phyloP scores from a whole-genome alignment of 768 basidiomycete species.

The Tremella fuciformis region DNA sequence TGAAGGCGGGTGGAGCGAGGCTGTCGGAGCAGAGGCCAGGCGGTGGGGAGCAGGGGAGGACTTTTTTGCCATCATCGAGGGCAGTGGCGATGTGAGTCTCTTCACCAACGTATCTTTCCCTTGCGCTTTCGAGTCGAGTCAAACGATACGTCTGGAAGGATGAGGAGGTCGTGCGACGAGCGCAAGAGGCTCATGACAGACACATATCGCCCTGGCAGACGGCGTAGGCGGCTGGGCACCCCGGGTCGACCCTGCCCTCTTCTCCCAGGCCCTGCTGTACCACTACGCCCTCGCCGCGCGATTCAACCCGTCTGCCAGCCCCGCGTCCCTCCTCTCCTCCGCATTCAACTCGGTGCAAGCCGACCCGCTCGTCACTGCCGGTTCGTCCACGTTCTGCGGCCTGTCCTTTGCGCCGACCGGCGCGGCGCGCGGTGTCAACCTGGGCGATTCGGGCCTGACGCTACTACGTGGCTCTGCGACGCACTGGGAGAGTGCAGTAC shows the following conservation, averaged over 20 bases:
- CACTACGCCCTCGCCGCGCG: conserved; percentile 53
- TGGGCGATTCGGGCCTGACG: conserved; percentile 51
- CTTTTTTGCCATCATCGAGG: conserved; percentile 44
- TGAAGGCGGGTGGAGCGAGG: conserved; percentile 35
- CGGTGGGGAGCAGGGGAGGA: conserved; percentile 51
- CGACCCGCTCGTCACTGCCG: background rate
- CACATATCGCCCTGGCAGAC: conserved; percentile 74
- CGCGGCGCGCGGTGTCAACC: conserved; percentile 20
- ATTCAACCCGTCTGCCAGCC: conserved; percentile 6
- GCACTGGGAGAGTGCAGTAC: conserved; percentile 31
- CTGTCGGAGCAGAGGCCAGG: conserved; percentile 19
- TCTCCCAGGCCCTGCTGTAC: conserved; percentile 88
- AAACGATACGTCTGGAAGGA: background rate
- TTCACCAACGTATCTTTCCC: background rate
- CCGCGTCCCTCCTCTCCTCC: background rate
- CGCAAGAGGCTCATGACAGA: conserved; percentile 18
- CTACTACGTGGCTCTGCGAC: conserved; percentile 45
- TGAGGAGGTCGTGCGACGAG: background rate
- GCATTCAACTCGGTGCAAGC: background rate
- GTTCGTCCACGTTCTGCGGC: background rate
- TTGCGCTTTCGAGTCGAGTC: background rate
- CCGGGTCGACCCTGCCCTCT: conserved; percentile 81
- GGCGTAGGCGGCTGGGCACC: conserved; percentile 89
- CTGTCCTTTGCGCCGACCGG: background rate
- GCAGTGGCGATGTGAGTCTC: conserved; percentile 30